These are phyloP conservation scores for Ophiostoma piceae DNA, from an alignment of 2,329 filamentous ascomycete species.

Conservation along the genomic window DNA sequence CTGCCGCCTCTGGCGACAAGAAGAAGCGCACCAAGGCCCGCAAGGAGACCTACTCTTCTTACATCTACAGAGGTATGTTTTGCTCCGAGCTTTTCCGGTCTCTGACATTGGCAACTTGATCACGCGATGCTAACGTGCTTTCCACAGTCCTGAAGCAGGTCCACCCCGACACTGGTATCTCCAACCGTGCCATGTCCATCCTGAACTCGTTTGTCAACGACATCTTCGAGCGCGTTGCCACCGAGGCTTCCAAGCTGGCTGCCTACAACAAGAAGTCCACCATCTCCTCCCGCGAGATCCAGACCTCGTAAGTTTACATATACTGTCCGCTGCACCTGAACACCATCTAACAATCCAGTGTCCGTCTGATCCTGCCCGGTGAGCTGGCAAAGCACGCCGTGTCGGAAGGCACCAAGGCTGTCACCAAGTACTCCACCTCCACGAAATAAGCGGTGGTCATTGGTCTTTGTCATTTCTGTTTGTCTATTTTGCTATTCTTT, in stretches of 20 bases:
- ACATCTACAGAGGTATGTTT: conserved; percentile 96
- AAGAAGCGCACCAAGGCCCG: conserved; percentile 99
- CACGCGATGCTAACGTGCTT: conserved; percentile 6
- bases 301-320: conserved; percentile 69
- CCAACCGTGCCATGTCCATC: conserved; percentile 99
- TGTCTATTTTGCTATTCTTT: conserved; percentile 49
- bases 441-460: conserved; percentile 69
- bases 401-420: conserved; percentile 98
- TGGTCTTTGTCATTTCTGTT: conserved; percentile 36
- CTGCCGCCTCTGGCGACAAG: conserved; percentile 91
- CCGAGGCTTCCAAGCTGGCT: conserved; percentile 96
- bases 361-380: conserved; percentile 94
- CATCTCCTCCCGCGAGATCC: conserved; percentile 98
- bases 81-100: background rate
- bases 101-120: background rate
- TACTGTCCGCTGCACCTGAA: conserved; percentile 9
- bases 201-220: conserved; percentile 99
- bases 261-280: conserved; percentile 99
- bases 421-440: conserved; percentile 99
- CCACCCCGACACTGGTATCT: conserved; percentile 99
- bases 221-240: conserved; percentile 98
- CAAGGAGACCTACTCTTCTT: conserved; percentile 99
- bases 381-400: conserved; percentile 99
- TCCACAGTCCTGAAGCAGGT: conserved; percentile 94
- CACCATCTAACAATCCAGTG: conserved; percentile 55